Percentiles rank a stretch among this genome's conserved stretches.
These are phyloP conservation scores for Vitis rupestris DNA, from an alignment of 164 flowering plant genomes.

Conservation along the genomic window DNA sequence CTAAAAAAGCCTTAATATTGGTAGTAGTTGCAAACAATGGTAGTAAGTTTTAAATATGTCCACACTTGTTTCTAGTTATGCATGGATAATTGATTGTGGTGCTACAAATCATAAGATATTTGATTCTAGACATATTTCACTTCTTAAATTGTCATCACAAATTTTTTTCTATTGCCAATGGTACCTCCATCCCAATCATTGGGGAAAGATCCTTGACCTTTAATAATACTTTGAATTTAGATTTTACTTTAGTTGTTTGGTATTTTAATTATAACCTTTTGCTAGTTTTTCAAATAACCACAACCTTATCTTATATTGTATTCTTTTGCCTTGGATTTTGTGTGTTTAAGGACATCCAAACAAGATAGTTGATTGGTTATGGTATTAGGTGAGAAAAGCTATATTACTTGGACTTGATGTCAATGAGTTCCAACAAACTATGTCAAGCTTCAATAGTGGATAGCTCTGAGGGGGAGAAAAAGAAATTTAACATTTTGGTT, in stretches of 20 bases:
- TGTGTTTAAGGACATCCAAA: no score
- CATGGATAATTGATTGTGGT: no score
- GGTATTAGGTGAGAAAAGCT: no score
- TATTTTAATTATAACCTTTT: not conserved
- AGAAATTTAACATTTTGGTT: no score
- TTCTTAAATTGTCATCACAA: not conserved
- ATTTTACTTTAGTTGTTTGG: not conserved
- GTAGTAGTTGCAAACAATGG: not conserved
- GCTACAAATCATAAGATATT: constrained; percentile 6
- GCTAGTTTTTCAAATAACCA: constrained; percentile 1
- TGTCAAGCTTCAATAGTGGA: no score
- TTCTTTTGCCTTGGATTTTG: no score
- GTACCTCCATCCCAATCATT: not conserved
- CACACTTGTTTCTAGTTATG: not conserved
- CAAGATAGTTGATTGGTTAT: no score
- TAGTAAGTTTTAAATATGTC: not conserved
- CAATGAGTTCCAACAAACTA: no score
- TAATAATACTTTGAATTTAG: no score
- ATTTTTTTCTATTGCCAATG: constrained; percentile 4
- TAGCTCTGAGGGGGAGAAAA: no score
- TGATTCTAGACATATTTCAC: not conserved
- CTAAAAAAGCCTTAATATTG: not conserved
- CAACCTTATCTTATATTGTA: not conserved
- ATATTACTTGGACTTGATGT: no score
- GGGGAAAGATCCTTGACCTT: no score